Percentiles rank a stretch among this genome's conserved stretches.
These are phyloP conservation scores for Silene noctiflora DNA, from an alignment of 179 eudicot genomes.

Conservation along the genomic window DNA sequence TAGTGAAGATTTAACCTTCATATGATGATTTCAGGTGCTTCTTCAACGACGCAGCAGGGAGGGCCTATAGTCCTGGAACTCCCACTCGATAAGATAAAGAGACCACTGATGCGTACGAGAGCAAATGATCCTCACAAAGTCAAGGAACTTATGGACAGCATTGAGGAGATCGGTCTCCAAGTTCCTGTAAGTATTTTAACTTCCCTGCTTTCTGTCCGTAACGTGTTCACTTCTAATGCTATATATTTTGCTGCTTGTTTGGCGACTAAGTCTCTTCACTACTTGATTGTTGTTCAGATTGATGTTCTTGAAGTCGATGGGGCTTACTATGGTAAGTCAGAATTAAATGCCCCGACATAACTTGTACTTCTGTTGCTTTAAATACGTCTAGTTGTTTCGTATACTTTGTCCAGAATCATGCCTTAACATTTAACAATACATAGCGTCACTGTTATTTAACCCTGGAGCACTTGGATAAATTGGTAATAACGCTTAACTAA, in stretches of 20 bases:
- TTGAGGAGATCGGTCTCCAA: slow-evolving; percentile 82
- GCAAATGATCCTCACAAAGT: slow-evolving; percentile 78
- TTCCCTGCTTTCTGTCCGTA: not conserved
- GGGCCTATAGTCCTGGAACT: slow-evolving; percentile 81
- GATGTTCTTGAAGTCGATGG: slow-evolving; percentile 99
- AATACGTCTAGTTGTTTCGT: not conserved
- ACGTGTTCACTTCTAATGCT: not conserved
- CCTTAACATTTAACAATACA: not conserved
- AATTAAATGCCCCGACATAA: not conserved
- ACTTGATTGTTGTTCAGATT: slow-evolving; percentile 48
- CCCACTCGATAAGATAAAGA: slow-evolving; percentile 73
- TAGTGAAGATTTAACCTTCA: not conserved
- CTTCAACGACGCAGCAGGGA: slow-evolving; percentile 47
- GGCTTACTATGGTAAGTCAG: slow-evolving; percentile 67
- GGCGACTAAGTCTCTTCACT: not conserved
- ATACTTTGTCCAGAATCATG: not conserved
- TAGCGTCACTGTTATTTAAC: not conserved
- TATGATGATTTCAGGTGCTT: slow-evolving; percentile 44
- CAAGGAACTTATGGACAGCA: slow-evolving; percentile 89
- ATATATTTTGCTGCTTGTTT: not conserved
- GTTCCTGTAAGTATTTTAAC: slow-evolving; percentile 59
- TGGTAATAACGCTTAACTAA: too few species aligned
- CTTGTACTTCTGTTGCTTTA: not conserved
- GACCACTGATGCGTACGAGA: slow-evolving; percentile 90
- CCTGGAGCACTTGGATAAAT: not conserved